Conservation (phyloP, 2,329 filamentous ascomycete genomes). For the Aspergillus sp. region DNA sequence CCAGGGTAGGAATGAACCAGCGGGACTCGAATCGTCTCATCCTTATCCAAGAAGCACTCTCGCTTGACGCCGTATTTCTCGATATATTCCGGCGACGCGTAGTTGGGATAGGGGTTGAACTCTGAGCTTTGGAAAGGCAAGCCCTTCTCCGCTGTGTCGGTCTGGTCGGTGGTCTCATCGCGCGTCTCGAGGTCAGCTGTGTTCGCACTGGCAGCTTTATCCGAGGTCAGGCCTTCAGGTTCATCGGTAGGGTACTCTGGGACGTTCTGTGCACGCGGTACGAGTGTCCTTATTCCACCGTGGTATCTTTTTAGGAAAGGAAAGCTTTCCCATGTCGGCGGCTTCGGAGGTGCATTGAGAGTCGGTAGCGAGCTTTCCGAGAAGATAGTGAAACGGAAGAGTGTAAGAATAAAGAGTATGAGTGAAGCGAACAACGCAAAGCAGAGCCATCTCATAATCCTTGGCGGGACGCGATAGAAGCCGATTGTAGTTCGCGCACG, state of each 20-base stretch:
- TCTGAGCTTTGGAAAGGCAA: slow-evolving; percentile 48
- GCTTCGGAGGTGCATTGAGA: slow-evolving; percentile 59
- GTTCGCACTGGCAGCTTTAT: slow-evolving; percentile 36
- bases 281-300: slow-evolving; percentile 75
- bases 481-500: slow-evolving; percentile 31
- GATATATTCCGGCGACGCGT: slow-evolving; percentile 58
- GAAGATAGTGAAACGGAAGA: slow-evolving; percentile 71
- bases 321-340: slow-evolving; percentile 80
- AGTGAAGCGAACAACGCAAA: slow-evolving; percentile 68
- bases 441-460: slow-evolving; percentile 75
- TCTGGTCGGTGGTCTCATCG: slow-evolving; percentile 20
- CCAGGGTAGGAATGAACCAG: slow-evolving; percentile 72
- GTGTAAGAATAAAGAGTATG: slow-evolving; percentile 71
- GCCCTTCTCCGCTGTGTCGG: neutral
- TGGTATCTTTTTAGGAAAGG: slow-evolving; percentile 86
- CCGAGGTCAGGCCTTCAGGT: slow-evolving; percentile 57
- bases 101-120: slow-evolving; percentile 70
- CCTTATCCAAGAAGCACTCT: slow-evolving; percentile 76
- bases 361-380: slow-evolving; percentile 28
- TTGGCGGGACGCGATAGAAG: slow-evolving; percentile 67
- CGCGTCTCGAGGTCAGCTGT: slow-evolving; percentile 23
- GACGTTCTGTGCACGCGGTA: slow-evolving; percentile 63
- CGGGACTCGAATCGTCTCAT: slow-evolving; percentile 65
- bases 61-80: slow-evolving; percentile 59
- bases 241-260: slow-evolving; percentile 74